Base-by-base conservation (phyloP, 768 basidiomycete species). In the Podaxis sp. region DNA sequence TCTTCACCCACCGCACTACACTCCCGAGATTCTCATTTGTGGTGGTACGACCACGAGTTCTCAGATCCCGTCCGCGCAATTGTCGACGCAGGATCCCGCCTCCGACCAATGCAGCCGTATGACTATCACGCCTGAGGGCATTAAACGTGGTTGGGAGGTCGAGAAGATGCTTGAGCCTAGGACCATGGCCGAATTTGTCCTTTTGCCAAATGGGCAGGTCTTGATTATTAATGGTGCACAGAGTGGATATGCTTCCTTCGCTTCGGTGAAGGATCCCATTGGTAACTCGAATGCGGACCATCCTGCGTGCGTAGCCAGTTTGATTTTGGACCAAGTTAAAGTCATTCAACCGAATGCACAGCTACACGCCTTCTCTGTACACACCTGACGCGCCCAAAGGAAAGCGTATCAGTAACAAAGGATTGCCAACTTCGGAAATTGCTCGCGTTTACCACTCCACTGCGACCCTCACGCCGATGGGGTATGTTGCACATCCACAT, bases 371-470 rank as follows among this genome's bases (percentile, higher is more conserved):
- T 11, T 75, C 79, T 7, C 64, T 86, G 59, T 87, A 86, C 72
- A 80, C 80, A 55, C 79, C 82, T 8, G 68, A 67, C 59, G 75
- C 76, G 2, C 70, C 76, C 2, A 68, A 73, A 0, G 87, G 86
- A n/a, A 66, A 72, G 54, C 75, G 79, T 52, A 80, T 78, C 74
- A 82, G 78, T 73, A 80, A 80, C 65, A 74, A 76, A 19, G 82
- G 81, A 33, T 66, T 82, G 61, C 77, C 79, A 30, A 73, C 75
- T 8, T 73, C 76, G 1, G 64, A 72, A 36, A 79, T 87, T 64
- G 79, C 85, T 57, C 75, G 87, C 17, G 57, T 89, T 74, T 89
- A 89, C 74, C 87, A 89, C 72, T 87, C 86, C 1, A 78, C 78
- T 5, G 84, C 82, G 11, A 84, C 82, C 39, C 75, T 87, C 65